Evolutionary conservation across 2,329 filamentous ascomycete species (phyloP).

Genomic region (Sporothrix pallida): DNA sequence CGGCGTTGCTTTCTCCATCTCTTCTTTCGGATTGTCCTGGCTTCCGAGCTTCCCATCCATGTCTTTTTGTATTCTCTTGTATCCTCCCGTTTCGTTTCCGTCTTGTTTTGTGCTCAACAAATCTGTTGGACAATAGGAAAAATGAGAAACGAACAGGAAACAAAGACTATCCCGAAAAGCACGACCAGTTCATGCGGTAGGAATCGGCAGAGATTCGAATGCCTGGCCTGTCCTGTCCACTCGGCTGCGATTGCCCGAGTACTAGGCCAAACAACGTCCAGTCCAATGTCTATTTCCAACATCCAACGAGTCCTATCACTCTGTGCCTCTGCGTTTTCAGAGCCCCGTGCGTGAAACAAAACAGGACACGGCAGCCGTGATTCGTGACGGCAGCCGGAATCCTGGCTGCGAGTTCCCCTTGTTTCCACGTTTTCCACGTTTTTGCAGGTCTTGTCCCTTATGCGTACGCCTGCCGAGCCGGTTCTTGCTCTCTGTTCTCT

Average conservation of each 20-base stretch:
- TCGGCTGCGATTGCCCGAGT: constrained; percentile 22
- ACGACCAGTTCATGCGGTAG: constrained; percentile 1
- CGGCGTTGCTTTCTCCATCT: neutral
- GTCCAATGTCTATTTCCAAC: no score
- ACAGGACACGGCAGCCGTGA: neutral
- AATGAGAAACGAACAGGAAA: neutral
- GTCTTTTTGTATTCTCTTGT: neutral
- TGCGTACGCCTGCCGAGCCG: neutral
- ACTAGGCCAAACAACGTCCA: neutral
- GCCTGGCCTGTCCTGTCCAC: neutral
- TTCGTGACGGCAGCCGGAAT: neutral
- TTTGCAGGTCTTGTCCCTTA: neutral
- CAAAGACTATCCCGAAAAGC: neutral
- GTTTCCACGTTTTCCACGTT: constrained; percentile 1
- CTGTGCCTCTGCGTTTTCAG: neutral
- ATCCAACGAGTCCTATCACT: no score
- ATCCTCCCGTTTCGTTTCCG: constrained; percentile 18
- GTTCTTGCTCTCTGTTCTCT: neutral
- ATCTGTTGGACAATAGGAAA: neutral
- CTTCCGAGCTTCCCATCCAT: neutral
- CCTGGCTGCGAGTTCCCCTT: neutral
- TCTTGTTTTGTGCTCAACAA: constrained; percentile 13
- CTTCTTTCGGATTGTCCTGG: neutral
- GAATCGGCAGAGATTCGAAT: neutral
- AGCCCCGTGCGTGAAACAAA: constrained; percentile 22